phyloP scores from a whole-genome alignment of 768 basidiomycete genomes.

The Amyloporia xantha region DNA sequence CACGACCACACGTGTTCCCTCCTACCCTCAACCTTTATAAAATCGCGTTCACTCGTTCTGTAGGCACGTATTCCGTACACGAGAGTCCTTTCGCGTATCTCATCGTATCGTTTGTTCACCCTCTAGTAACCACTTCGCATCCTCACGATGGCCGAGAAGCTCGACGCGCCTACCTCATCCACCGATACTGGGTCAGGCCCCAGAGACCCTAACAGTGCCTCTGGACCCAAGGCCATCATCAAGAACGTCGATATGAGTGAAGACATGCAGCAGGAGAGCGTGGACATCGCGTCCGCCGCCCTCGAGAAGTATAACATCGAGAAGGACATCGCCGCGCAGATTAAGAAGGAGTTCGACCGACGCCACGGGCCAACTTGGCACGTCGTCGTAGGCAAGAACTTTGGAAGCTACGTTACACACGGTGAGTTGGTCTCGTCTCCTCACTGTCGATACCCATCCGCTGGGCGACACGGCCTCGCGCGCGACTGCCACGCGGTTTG shows the following conservation, averaged over 20 bases:
- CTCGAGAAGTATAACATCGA: constrained; percentile 92
- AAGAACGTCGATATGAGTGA: constrained; percentile 97
- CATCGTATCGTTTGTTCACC: not conserved
- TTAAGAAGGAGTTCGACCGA: constrained; percentile 98
- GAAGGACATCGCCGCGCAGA: constrained; percentile 96
- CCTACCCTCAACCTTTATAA: not conserved
- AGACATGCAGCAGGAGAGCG: constrained; percentile 92
- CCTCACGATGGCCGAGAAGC: constrained; percentile 33
- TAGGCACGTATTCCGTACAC: not conserved
- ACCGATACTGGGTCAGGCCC: constrained; percentile 42
- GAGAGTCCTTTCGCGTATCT: not conserved
- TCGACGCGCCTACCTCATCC: constrained; percentile 53
- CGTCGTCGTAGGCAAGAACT: constrained; percentile 98
- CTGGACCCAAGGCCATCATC: constrained; percentile 77
- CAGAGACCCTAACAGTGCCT: constrained; percentile 22
- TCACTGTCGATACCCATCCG: not conserved
- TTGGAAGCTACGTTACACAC: constrained; percentile 96
- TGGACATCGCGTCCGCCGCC: constrained; percentile 80
- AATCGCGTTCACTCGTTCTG: not conserved
- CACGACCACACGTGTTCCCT: constrained; percentile 1
- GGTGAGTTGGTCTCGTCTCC: constrained; percentile 45
- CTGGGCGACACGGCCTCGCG: too few species aligned
- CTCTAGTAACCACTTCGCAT: not conserved
- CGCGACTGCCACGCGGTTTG: too few species aligned
- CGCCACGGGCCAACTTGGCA: constrained; percentile 95